Evolutionary conservation across 1,284 basidiomycete genomes (phyloP), one percentile per base, ranked within the genome.

Genomic region (Ustilago shanxiensis): DNA sequence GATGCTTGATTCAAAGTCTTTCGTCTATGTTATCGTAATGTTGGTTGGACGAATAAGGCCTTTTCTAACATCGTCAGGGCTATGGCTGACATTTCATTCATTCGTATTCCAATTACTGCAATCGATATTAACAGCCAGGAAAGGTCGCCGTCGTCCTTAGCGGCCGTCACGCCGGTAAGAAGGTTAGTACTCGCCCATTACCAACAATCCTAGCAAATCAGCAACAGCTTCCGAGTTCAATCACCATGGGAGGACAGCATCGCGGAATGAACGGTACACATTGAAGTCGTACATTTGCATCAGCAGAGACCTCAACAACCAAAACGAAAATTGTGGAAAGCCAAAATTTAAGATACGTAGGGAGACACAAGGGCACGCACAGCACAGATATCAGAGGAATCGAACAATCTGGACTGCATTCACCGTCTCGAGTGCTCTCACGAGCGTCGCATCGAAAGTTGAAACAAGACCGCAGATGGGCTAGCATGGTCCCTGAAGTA

Each of bases 81-180:
- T 56, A 60, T 56, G 10, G 26, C 65, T 68, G 54, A 61, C 58
- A 33, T 31, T 50, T 20, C 22, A 26, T 59, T 14, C 18, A 20
- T 56, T n/a, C 50, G 16, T n/a, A 4, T 56, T n/a, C 28, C n/a
- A 18, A 33, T 13, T 35, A 20, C 44, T 24, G 24, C 41, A 18
- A 33, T 62, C 26, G 83, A 76, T 79, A 95, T 87, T 95, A 94
- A 92, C 97, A 98, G 90, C 93, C 95, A 88, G 95, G 95, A 89
- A 98, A 98, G 91, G 95, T 95, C 86, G 82, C 86, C 65, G 80
- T 86, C 73, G 80, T 84, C 60, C 83, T 86, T 55, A 82, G 82
- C 69, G 84, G 84, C 53, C 81, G 84, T 66, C 79, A 85, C 71
- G 84, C 84, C 69, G 84, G 84, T 70, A 84, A 85, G 81, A 86